A percentile compares a stretch with the other conserved stretches of the same genome.
Evolutionary conservation across 2,329 filamentous ascomycete genomes (phyloP).

Genomic region (Pseudogymnoascus sp.): DNA sequence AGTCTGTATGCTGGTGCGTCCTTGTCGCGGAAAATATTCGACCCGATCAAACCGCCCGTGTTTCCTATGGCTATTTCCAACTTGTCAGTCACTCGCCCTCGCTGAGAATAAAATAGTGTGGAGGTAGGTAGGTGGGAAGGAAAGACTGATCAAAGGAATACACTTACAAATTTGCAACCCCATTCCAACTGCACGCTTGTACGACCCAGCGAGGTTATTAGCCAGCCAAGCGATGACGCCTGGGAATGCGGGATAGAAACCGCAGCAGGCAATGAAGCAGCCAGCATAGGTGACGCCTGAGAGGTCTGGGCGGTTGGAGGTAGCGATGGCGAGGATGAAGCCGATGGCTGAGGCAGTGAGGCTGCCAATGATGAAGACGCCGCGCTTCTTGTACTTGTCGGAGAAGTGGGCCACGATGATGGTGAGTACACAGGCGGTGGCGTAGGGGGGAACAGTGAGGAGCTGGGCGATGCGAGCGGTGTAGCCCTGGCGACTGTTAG

Average conservation of each 20-base stretch:
- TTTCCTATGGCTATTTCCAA: slow-evolving; percentile 22
- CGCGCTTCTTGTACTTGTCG: slow-evolving; percentile 41
- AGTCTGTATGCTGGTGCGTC: slow-evolving; percentile 13
- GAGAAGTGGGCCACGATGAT: slow-evolving; percentile 48
- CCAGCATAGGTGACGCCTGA: slow-evolving; percentile 31
- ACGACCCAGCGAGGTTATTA: slow-evolving; percentile 49
- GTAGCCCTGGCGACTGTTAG: slow-evolving; percentile 16
- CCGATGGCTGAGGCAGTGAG: slow-evolving; percentile 35
- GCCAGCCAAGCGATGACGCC: slow-evolving; percentile 46
- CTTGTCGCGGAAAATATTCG: slow-evolving; percentile 14
- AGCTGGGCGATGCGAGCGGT: slow-evolving; percentile 41
- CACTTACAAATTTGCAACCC: slow-evolving; percentile 46
- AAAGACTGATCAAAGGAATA: slow-evolving; percentile 25
- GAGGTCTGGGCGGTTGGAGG: background rate
- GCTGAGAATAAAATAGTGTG: background rate
- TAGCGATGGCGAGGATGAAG: slow-evolving; percentile 15
- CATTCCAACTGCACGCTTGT: slow-evolving; percentile 52
- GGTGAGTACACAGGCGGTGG: slow-evolving; percentile 55
- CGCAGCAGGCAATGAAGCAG: slow-evolving; percentile 36
- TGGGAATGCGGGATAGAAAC: slow-evolving; percentile 38
- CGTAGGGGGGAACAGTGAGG: slow-evolving; percentile 41
- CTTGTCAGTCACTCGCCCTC: background rate
- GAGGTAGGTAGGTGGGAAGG: background rate
- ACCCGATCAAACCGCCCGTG: slow-evolving; percentile 16
- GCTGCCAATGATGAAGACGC: slow-evolving; percentile 46